phyloP scores from a whole-genome alignment of 179 eudicot genomes.

The Beta lomatogona region DNA sequence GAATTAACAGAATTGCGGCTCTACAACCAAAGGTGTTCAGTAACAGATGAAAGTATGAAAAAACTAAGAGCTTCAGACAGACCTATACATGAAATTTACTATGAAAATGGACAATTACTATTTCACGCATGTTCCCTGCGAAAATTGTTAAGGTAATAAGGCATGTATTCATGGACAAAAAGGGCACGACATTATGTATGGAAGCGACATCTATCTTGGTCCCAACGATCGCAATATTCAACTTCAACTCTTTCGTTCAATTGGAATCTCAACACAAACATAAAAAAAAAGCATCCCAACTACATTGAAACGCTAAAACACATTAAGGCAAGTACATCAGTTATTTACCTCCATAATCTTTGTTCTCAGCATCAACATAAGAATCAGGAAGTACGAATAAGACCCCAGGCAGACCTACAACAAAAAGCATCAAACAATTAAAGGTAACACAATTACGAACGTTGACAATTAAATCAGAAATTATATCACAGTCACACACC shows the following conservation, averaged over 20 bases:
- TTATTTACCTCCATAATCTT: conserved; percentile 89
- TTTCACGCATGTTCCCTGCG: neutral
- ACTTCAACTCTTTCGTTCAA: neutral
- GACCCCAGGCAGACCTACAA: conserved; percentile 85
- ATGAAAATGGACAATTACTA: neutral
- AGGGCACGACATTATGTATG: neutral
- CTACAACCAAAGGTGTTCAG: neutral
- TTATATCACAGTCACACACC: conserved; percentile 40
- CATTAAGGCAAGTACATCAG: neutral
- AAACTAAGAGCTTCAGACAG: neutral
- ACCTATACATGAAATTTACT: neutral
- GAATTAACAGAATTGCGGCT: neutral
- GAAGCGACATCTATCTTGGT: neutral
- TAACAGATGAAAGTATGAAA: neutral
- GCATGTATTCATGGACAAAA: neutral
- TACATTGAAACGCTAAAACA: neutral
- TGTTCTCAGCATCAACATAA: conserved; percentile 90
- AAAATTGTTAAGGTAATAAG: neutral
- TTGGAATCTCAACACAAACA: neutral
- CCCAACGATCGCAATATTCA: neutral
- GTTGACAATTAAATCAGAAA: neutral
- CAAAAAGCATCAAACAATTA: conserved; percentile 3
- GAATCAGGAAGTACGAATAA: conserved; percentile 96
- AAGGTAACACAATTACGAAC: neutral
- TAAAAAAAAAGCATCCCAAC: neutral